phyloP scores from a whole-genome alignment of 257 asterid species.

The Forsythia viridissima region DNA sequence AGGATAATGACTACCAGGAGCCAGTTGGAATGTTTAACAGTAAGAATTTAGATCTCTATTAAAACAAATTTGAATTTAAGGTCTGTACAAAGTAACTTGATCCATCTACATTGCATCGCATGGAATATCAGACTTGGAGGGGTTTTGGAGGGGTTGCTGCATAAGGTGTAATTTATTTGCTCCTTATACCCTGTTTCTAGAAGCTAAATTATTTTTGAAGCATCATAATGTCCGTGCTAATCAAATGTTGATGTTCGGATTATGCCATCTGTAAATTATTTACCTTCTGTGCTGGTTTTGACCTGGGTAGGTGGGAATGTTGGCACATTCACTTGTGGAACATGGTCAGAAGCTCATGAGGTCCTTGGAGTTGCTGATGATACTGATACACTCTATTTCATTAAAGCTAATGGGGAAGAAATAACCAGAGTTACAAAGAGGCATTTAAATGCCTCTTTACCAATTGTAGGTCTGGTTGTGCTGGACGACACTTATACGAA shows the following conservation, averaged over 20 bases:
- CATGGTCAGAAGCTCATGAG: conserved; percentile 95
- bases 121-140: conserved; percentile 2
- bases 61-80: not conserved
- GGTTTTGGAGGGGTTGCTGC: conserved; percentile 8
- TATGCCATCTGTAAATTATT: conserved; percentile 8
- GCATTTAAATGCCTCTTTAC: conserved; percentile 60
- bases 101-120: conserved; percentile 2
- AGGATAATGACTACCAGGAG: conserved; percentile 80
- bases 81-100: not conserved
- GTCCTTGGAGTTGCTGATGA: conserved; percentile 90
- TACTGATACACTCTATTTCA: conserved; percentile 58
- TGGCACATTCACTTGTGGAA: conserved; percentile 60
- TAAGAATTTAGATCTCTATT: conserved; percentile 47
- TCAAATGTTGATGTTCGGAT: conserved; percentile 20
- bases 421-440: conserved; percentile 73
- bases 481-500: conserved; percentile 56
- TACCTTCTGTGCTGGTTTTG: conserved; percentile 27
- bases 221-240: conserved; percentile 12
- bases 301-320: conserved; percentile 57
- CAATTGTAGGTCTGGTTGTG: conserved; percentile 73
- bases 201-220: conserved; percentile 8
- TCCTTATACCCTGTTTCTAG: conserved; percentile 5
- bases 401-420: conserved; percentile 90
- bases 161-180: conserved; percentile 13
- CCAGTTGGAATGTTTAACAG: conserved; percentile 77